Base-by-base conservation (phyloP, 2,329 filamentous ascomycete species). In the Seiridium unicorne region DNA sequence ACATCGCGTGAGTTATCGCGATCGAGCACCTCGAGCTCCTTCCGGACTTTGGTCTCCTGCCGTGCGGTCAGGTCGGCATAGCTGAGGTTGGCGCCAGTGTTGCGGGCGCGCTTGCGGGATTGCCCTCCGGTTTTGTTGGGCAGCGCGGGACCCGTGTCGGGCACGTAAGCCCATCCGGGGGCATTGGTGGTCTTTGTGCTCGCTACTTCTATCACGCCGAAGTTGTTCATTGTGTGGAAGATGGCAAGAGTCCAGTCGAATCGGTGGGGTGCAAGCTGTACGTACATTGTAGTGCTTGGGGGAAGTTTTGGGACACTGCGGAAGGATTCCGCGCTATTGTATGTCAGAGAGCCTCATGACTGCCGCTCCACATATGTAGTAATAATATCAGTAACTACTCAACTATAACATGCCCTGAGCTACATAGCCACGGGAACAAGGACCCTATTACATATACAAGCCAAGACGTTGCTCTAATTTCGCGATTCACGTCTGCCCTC, bases 141-240 rank as follows among this genome's bases (percentile, higher is more conserved):
- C 59, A 81, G 62, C 74, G 76, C 10, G 84, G 49, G 81, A 59
- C 74, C 83, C 72, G 84, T 88, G 71, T 97, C 92, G 36, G 93
- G 88, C 1, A 97, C 91, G 73, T 97, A 97, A 10, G 92, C 92
- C 90, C 93, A 98, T 69, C 94, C 94, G 1, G 94, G 93, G 1
- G 92, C 90, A 49, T 84, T 80, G 49, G 86, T 85, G 13, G 87
- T 87, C 62, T 86, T 87, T 35, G 87, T 80, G 70, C 86, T 87
- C 42, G 92, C 90, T 60, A 97, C 80, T 67, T 96, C 89, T 75
- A 96, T 88, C 68, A 98, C 92, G 68, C 91, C 89, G 66, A 89
- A 89, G 69, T 88, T 86, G 71, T 86, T 84, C 83, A 87, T 88
- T 44, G 56, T 57, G 38, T 9, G 55, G 7, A 42, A 42, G 38